Evolutionary conservation across 331 rosid species (phyloP), one percentile per base, ranked within the genome.

Genomic region (Prunus yedoensis): DNA sequence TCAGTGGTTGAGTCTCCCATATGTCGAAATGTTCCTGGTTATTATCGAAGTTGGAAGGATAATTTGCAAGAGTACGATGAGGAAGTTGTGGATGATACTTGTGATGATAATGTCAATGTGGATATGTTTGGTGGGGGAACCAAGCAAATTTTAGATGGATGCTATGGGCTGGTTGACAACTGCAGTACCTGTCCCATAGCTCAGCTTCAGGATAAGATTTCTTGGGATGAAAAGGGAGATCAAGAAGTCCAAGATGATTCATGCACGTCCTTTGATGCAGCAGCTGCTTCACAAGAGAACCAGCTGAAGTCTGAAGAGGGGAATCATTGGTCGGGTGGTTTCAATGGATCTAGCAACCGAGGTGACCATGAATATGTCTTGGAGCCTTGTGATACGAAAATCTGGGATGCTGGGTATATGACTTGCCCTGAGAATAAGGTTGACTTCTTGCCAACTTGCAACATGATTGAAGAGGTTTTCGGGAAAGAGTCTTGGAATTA

Each of bases 381-480:
- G 79, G 98, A 94, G 74, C 89, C 85, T 70, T 91, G 93, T 73
- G 93, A 94, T 74, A 74, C 86, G 18, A 74, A 85, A 60, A 87
- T 75, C 70, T 94, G 98, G 96, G 95, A 90, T 60, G 73, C 87
- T 27, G 92, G 95, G 54, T 94, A 81, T 53, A 23, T 79, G 66
- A 80, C 89, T 23, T 83, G 83, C 82, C 79, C 88, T 0, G 79
- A 83, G 67, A 83, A 54, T 60, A 83, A 87, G 85, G 86, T 92
- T 70, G 97, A 92, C 79, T 84, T 92, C 53, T 85, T 90, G 77
- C 92, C 99, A 23, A 94, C 97, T 41, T 83, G 97, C 87, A 89
- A 85, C 82, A 90, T 92, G 99, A 94, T 91, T 62, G 91, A 90
- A 83, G 99, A 94, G 87, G 90, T 92, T 78, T 94, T 90, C 74